Percentiles rank a stretch among this genome's conserved stretches.
Conservation (phyloP, 495 filamentous ascomycete species). For the Neurospora cerealis region DNA sequence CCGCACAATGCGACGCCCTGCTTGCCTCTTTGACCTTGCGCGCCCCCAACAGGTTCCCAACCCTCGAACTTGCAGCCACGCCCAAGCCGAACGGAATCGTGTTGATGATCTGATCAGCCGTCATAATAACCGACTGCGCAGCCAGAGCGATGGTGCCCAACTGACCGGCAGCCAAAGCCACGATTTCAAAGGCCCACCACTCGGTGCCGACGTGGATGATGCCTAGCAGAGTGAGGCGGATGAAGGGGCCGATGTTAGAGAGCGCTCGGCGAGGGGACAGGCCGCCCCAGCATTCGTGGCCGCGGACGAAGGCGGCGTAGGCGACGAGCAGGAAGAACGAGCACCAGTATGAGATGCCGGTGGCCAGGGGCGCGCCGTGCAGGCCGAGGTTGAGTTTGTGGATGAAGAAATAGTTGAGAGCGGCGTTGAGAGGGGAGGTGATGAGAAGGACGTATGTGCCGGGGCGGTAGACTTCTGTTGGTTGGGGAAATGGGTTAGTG, state of each 20-base stretch:
- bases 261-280: constrained; percentile 53
- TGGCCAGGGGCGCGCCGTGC: constrained; percentile 74
- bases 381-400: constrained; percentile 61
- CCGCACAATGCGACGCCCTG: constrained; percentile 68
- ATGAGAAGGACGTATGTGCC: constrained; percentile 82
- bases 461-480: constrained; percentile 67
- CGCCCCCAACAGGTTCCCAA: constrained; percentile 77
- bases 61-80: constrained; percentile 67
- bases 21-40: constrained; percentile 57
- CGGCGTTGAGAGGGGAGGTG: constrained; percentile 69
- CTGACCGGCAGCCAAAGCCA: constrained; percentile 77
- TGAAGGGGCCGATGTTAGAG: constrained; percentile 60
- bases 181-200: constrained; percentile 96
- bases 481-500: not conserved
- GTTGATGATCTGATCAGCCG: constrained; percentile 84
- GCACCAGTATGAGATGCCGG: constrained; percentile 78
- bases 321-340: constrained; percentile 69
- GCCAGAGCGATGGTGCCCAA: constrained; percentile 78
- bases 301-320: constrained; percentile 63
- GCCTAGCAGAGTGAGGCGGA: constrained; percentile 66
- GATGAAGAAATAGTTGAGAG: constrained; percentile 72
- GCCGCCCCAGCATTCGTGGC: constrained; percentile 77
- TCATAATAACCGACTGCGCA: constrained; percentile 90
- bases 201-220: constrained; percentile 87
- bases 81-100: constrained; percentile 89